Evolutionary conservation across 2,329 filamentous ascomycete genomes (phyloP).

Genomic region (Claviceps africana): DNA sequence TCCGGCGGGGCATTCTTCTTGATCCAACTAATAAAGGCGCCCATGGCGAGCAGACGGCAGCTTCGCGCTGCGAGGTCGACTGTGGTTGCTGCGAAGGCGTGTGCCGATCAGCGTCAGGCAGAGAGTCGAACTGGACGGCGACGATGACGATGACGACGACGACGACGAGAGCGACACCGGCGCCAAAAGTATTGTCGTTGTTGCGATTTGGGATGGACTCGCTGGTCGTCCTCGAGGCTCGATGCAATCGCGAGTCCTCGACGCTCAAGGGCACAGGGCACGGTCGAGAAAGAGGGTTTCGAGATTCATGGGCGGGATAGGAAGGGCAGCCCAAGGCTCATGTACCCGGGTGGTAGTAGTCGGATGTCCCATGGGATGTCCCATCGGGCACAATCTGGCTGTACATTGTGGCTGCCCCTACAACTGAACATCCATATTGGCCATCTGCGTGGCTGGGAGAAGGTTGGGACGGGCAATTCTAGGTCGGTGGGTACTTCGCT

Average conservation of each 20-base stretch:
- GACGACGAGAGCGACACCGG: no score
- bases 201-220: neutral
- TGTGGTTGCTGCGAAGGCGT: neutral
- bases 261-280: no score
- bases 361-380: no score
- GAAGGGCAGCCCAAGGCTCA: neutral
- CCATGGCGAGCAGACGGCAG: conserved; percentile 17
- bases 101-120: neutral
- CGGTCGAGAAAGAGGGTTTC: neutral
- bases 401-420: no score
- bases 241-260: neutral
- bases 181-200: no score
- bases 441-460: no score
- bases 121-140: neutral
- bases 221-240: neutral
- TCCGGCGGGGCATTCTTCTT: conserved; percentile 16
- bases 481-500: no score
- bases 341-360: no score
- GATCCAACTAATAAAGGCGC: conserved; percentile 25
- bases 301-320: neutral
- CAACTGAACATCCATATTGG: no score
- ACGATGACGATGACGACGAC: no score
- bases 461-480: no score
- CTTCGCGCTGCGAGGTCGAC: neutral
- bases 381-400: no score